A percentile compares a stretch with the other conserved stretches of the same genome.
Conservation (phyloP, 1,139 yeast species). For the Lodderomyces beijingensis region DNA sequence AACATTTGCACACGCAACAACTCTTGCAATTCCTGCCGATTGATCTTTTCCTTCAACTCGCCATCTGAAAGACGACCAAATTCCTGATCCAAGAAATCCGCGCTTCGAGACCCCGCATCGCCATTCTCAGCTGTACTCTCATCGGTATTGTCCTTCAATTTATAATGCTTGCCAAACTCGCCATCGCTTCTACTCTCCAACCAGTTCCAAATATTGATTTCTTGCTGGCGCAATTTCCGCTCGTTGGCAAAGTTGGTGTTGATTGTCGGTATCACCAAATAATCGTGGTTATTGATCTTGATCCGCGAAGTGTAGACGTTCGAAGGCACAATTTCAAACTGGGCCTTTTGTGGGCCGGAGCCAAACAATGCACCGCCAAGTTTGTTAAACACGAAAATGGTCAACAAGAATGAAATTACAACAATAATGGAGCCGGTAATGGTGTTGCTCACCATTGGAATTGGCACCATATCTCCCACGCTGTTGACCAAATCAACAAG, state of each 20-base stretch:
- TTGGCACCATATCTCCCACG: constrained; percentile 28
- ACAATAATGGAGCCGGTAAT: constrained; percentile 22
- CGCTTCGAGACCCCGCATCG: background rate
- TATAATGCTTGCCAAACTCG: constrained; percentile 8
- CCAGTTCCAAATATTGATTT: constrained; percentile 80
- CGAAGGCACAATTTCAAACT: constrained; percentile 10
- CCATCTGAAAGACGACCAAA: constrained; percentile 8
- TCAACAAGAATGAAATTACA: constrained; percentile 12
- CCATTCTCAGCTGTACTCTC: background rate
- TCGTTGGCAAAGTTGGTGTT: constrained; percentile 36
- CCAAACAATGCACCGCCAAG: background rate
- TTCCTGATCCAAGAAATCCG: constrained; percentile 6
- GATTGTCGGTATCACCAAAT: constrained; percentile 42
- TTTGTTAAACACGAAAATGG: background rate
- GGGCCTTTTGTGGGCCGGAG: background rate
- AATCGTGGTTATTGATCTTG: constrained; percentile 39
- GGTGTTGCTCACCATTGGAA: constrained; percentile 24
- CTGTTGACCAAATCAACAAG: constrained; percentile 22
- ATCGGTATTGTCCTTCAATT: background rate
- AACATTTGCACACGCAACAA: constrained; percentile 51
- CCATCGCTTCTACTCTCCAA: constrained; percentile 50
- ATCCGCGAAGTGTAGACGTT: constrained; percentile 15
- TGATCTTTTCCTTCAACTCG: constrained; percentile 17
- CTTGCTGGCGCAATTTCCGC: constrained; percentile 42
- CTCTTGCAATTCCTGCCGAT: constrained; percentile 50